phyloP scores from a whole-genome alignment of 2,329 filamentous ascomycete genomes.

The Emmonsiellopsis sp. region DNA sequence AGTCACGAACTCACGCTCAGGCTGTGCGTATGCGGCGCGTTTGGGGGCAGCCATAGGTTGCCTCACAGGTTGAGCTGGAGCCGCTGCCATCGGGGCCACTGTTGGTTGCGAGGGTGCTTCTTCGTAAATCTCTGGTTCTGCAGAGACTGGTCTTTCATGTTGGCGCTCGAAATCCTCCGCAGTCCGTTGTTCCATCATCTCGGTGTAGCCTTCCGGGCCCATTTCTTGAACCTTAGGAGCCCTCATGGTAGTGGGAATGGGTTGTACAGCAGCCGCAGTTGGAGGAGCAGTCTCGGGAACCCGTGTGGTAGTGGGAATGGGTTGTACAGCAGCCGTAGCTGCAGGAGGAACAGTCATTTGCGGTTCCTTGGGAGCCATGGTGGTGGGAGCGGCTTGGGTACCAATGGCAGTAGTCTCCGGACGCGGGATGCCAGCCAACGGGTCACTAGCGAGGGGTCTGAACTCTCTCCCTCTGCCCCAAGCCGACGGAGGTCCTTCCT shows the following conservation, averaged over 20 bases:
- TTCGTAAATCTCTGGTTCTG: neutral
- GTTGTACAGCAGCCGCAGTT: neutral
- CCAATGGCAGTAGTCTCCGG: neutral
- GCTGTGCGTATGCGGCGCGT: neutral
- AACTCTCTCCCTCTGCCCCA: constrained; percentile 2
- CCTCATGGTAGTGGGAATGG: neutral
- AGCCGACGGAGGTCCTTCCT: neutral
- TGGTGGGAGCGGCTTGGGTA: neutral
- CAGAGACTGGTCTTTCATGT: neutral
- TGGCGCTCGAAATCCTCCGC: neutral
- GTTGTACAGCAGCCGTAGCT: neutral
- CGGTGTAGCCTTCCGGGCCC: neutral
- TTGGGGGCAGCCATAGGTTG: neutral
- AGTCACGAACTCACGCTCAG: neutral
- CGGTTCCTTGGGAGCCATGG: neutral
- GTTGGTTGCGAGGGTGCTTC: neutral
- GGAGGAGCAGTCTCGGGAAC: no score
- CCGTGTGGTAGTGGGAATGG: neutral
- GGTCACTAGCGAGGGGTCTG: constrained; percentile 2
- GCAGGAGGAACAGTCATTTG: neutral
- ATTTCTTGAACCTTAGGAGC: neutral
- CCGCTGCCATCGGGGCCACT: neutral
- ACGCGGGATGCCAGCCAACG: constrained; percentile 1
- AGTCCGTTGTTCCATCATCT: neutral
- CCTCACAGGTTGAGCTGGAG: neutral